Evolutionary conservation across 2,329 filamentous ascomycete species (phyloP).

Genomic region (Grosmannia serpens): DNA sequence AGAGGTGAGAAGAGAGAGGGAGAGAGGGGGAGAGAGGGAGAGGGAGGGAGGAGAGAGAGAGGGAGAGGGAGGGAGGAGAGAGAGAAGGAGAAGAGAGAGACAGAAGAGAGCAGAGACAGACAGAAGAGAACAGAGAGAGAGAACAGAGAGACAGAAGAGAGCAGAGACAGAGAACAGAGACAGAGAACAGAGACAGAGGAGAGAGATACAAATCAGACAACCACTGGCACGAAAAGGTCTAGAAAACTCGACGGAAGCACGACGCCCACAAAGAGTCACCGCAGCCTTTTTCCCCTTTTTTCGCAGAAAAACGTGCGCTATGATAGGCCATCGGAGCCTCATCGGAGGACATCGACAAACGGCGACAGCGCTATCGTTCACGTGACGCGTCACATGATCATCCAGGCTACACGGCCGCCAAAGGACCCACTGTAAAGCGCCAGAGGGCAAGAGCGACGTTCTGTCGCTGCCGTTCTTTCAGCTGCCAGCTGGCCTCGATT

Average conservation of each 20-base stretch:
- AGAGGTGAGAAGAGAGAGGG: not conserved
- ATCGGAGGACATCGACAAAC: not conserved
- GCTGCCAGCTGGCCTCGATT: not conserved
- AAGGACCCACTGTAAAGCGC: not conserved
- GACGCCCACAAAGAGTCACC: not conserved
- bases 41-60: not conserved
- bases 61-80: not conserved
- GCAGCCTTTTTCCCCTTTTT: not conserved
- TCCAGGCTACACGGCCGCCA: not conserved
- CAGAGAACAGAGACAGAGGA: no score
- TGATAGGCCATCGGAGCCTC: conserved; percentile 1
- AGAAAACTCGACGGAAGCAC: no score
- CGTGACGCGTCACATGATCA: not conserved
- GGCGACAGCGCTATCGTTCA: not conserved
- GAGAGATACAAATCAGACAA: no score
- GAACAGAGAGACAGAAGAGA: no score
- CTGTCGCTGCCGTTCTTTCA: not conserved
- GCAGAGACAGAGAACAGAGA: not conserved
- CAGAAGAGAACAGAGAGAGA: not conserved
- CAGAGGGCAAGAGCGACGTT: no score
- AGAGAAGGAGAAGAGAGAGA: not conserved
- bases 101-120: not conserved
- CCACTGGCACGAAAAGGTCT: no score
- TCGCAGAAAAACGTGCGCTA: not conserved
- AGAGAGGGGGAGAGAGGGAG: not conserved